Evolutionary conservation across 225 moss, liverwort and hornwort genomes (phyloP), one percentile per base, ranked within the genome.

Genomic region (Neckera pumila): DNA sequence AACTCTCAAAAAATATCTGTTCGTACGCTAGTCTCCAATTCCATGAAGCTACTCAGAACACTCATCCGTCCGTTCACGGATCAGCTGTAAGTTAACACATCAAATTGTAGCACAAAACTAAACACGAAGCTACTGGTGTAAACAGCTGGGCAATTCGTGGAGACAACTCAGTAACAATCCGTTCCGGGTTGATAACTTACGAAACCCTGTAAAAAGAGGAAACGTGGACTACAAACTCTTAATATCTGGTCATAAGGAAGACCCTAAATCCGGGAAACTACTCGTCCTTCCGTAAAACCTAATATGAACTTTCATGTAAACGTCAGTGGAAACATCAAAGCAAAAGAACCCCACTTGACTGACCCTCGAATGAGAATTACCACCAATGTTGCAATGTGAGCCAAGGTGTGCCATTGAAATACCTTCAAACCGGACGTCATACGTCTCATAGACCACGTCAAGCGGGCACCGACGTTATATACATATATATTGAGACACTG

Each of bases 401-500:
- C 36, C 83, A 63, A 63, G 45, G n/a, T 58, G 38, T 43, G 79
- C 13, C 45, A 38, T 40, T 86, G 58, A 83, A 69, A 79, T 78
- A 59, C 79, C 89, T 86, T 58, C 36, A 79, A 70, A 79, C 47
- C 74, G 79, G 89, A 57, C 66, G 81, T 63, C 87, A 86, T 84
- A 79, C 47, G 76, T 75, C 88, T 88, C 82, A 62, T 86, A 86
- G 31, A 80, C 36, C 75, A 76, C 67, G 86, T 81, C 87, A 84
- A 87, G 86, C 69, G 75, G 84, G 87, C 75, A 17, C 12, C 49
- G 82, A 83, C 84, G 42, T 72, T 87, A 89, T 89, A 61, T 87
- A 91, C 89, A 91, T 80, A 69, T 53, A 79, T 66, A 76, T 76
- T 53, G 84, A 89, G 70, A 25, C 77, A 71, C 82, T 84, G 80